phyloP scores from a whole-genome alignment of 257 asterid species.

The Solanum bulbocastanum region DNA sequence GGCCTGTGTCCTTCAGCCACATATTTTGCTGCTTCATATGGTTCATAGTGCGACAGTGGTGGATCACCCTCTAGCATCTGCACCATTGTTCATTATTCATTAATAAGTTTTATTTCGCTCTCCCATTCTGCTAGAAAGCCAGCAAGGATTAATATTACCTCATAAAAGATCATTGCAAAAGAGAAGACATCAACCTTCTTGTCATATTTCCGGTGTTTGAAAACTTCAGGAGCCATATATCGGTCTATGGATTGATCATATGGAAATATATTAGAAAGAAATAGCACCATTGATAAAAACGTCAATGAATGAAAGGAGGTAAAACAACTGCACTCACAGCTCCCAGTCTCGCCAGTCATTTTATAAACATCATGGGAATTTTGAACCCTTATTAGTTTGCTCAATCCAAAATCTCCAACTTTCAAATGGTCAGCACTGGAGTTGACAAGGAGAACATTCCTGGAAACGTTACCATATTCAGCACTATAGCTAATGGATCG shows the following conservation, averaged over 20 bases:
- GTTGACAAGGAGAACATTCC: slow-evolving; percentile 95
- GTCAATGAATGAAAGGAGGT: background rate
- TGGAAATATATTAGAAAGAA: background rate
- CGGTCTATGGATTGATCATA: slow-evolving; percentile 43
- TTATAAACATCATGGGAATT: slow-evolving; percentile 91
- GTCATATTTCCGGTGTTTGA: slow-evolving; percentile 92
- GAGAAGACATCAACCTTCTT: slow-evolving; percentile 97
- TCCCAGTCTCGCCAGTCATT: slow-evolving; percentile 99
- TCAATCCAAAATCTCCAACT: slow-evolving; percentile 96
- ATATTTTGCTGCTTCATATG: slow-evolving; percentile 85
- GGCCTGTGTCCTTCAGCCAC: slow-evolving; percentile 95
- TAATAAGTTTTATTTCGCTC: background rate
- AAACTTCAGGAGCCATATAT: slow-evolving; percentile 99
- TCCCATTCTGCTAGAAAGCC: background rate
- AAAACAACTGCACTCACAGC: slow-evolving; percentile 54
- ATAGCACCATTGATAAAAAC: background rate
- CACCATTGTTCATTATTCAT: slow-evolving; percentile 10
- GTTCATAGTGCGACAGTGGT: slow-evolving; percentile 69
- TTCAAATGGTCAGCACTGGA: slow-evolving; percentile 88
- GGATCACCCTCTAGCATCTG: slow-evolving; percentile 99
- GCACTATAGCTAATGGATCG: background rate
- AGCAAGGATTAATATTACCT: slow-evolving; percentile 35
- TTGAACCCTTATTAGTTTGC: slow-evolving; percentile 86
- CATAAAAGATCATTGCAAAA: slow-evolving; percentile 88
- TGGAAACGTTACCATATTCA: slow-evolving; percentile 23